Evolutionary conservation across 768 basidiomycete genomes (phyloP).

Genomic region (Floccularia luteovirens): DNA sequence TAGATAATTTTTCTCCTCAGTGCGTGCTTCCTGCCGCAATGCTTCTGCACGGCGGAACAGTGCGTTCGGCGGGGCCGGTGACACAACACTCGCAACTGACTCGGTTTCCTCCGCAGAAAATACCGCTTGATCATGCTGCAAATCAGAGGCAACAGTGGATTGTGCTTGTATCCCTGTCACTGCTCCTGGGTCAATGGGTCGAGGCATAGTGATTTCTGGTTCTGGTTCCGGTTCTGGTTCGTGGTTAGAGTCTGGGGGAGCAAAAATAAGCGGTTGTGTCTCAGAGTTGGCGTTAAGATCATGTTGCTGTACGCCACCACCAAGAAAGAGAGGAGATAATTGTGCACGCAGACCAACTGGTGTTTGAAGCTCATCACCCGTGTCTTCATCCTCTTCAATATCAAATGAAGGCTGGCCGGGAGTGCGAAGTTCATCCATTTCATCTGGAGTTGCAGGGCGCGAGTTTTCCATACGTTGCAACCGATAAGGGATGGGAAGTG

Average conservation of each 20-base stretch:
- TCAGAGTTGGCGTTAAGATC: conserved; percentile 13
- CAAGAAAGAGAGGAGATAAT: background rate
- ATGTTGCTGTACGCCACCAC: background rate
- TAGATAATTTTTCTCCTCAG: conserved; percentile 21
- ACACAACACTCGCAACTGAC: conserved; percentile 18
- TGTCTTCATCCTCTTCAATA: background rate
- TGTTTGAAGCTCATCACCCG: background rate
- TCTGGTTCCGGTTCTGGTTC: conserved; percentile 2
- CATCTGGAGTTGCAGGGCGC: background rate
- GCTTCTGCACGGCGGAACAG: conserved; percentile 26
- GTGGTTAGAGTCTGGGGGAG: conserved; percentile 4
- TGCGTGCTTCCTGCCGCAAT: conserved; percentile 30
- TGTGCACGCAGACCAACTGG: background rate
- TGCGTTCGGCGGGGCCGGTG: conserved; percentile 20
- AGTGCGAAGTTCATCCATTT: background rate
- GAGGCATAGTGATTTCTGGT: conserved; percentile 4
- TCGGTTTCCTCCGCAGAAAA: background rate
- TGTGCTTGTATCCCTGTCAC: conserved; percentile 5
- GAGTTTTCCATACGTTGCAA: too few species aligned
- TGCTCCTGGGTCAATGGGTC: conserved; percentile 4
- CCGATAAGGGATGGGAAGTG: conserved; percentile 1
- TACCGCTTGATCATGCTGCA: background rate
- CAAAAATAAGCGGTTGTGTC: conserved; percentile 4
- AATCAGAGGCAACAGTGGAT: conserved; percentile 6
- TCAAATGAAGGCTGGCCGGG: background rate